A percentile compares a stretch with the other conserved stretches of the same genome.
Evolutionary conservation across 2,329 filamentous ascomycete genomes (phyloP).

Genomic region (Apiospora malaysiana): DNA sequence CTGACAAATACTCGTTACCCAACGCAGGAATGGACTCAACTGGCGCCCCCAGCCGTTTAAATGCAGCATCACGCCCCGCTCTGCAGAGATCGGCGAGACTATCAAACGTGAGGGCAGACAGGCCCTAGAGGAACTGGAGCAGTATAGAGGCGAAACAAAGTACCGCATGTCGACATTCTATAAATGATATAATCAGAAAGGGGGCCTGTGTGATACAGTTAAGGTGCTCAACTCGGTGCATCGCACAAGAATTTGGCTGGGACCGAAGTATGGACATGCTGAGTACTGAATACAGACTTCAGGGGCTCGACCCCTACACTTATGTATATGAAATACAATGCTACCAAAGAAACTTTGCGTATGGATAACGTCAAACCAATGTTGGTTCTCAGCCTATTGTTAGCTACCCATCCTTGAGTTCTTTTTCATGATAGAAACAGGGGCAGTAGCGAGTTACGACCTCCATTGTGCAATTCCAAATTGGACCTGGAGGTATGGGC

Average conservation of each 20-base stretch:
- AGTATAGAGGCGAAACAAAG: conserved; percentile 61
- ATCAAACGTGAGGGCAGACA: conserved; percentile 59
- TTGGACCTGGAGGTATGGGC: no score
- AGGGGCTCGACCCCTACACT: background rate
- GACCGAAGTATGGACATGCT: background rate
- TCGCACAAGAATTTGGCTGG: background rate
- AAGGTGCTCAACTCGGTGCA: no score
- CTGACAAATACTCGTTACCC: background rate
- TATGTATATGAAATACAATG: background rate
- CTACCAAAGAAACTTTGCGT: background rate
- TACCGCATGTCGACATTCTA: conserved; percentile 63
- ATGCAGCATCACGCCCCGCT: conserved; percentile 58
- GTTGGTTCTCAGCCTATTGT: no score
- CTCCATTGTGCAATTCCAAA: background rate
- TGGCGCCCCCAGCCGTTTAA: conserved; percentile 62
- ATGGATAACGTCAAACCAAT: background rate
- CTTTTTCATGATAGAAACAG: background rate
- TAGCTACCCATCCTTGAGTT: no score
- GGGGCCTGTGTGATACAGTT: background rate
- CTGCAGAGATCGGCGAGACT: conserved; percentile 52
- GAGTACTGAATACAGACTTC: no score
- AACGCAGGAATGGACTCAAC: conserved; percentile 58
- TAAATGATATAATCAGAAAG: conserved; percentile 36
- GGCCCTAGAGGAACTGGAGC: conserved; percentile 56
- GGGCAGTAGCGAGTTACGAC: background rate